Evolutionary conservation across 768 basidiomycete species (phyloP), one percentile per base, ranked within the genome.

Genomic region (Glaciozyma martinii): DNA sequence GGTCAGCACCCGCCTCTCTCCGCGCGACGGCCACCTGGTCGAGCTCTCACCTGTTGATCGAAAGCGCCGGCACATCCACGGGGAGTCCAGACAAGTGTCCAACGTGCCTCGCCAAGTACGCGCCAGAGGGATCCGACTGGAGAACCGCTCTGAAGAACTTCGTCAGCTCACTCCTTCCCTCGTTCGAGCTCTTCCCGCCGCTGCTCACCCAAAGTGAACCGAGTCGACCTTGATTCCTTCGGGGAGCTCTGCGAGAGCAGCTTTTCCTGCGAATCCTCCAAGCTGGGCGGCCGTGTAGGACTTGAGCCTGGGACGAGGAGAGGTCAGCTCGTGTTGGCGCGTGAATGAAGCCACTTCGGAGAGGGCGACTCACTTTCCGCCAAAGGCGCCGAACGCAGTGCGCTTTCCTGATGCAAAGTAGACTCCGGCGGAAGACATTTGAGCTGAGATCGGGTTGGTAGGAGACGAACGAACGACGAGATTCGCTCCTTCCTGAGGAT

Each of bases 301-400:
- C 59, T 68, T 71, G 55, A 61, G 63, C 71, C 72, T 74, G 37
- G 37, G 33, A 13, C 10, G 37, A n/a, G n/a, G n/a, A n/a, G 37
- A 12, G 3, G 37, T 40, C 12, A 40, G 37, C 12, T 10, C 6
- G 33, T 40, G 37, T 40, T 40, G 37, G 7, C 37, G 37, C 37
- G 37, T 40, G 37, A 40, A 7, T 40, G 37, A 6, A n/a, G 33
- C 12, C 10, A 6, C 37, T 40, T 40, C 10, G 12, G 37, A 13
- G 37, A n/a, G 37, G 12, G 37, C 33, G 5, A 40, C 37, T 40
- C 37, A 40, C 37, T 40, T 40, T 37, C 78, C 78, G 10, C 78
- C 78, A 55, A 77, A 78, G 1, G 77, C 75, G 7, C 78, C 78
- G 49, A 78, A 78, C 1, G 78, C 74, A 1, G 78, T 78, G 19